Evolutionary conservation across 2,329 filamentous ascomycete genomes (phyloP), one percentile per base, ranked within the genome.

Genomic region (Ascochyta clinopodiicola): DNA sequence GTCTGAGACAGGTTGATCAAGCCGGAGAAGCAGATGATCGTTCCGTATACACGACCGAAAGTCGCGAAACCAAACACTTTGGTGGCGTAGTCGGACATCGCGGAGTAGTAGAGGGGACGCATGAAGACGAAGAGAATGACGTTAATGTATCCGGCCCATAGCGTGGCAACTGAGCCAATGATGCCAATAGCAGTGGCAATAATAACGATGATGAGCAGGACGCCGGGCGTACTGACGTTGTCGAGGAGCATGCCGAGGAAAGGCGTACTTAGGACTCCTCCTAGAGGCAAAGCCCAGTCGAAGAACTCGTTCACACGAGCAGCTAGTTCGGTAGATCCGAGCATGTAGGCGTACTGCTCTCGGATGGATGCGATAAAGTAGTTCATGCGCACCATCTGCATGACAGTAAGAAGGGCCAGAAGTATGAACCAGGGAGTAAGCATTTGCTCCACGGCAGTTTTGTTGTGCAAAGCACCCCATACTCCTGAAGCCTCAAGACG

Each of bases 61-160:
- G 91, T 96, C 52, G 87, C 73, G 75, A 96, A 96, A 5, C 92
- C 92, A 71, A 96, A 96, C 21, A 96, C 92, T 75, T 96, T 96
- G 57, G 91, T 91, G 24, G 86, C 85, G 71, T 95, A 96, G 77
- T 96, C 92, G 36, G 88, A 93, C 64, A 96, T 90, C 8, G 91
- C 88, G 0, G 91, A 95, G 78, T 96, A 96, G 77, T 96, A 96
- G 25, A 96, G 88, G 0, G 92, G 92, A 0, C 92, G 86, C 66
- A 94, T 91, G 29, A 96, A 76, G 27, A 94, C 90, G 70, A 96
- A 96, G 10, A 96, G 83, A 34, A 82, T 77, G 46, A 96, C 81
- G 66, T 92, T 92, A 39, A 83, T 79, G 66, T 95, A 95, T 0
- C 88, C 91, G 0, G 87, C 86, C 83, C 86, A 88, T 13, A 84